Percentiles rank a stretch among this genome's conserved stretches.
Evolutionary conservation across 208 protist genomes (phyloP).

Genomic region (Vickermania spadyakhi): DNA sequence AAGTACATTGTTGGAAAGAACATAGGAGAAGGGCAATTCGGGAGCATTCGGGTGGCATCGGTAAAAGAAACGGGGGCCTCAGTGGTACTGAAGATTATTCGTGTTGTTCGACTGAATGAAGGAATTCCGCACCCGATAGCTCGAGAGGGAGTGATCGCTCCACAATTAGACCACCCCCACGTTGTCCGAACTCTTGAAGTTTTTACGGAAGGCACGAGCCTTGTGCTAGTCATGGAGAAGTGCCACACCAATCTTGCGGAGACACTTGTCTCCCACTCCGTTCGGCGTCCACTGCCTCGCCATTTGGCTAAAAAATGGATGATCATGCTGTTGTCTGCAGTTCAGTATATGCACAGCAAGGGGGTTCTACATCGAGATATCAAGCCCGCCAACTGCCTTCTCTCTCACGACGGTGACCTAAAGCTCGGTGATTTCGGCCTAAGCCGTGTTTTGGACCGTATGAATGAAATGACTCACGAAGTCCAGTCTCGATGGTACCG

Average conservation of each 20-base stretch:
- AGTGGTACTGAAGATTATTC: conserved; percentile 72
- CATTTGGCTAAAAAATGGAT: conserved; percentile 18
- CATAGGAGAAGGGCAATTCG: conserved; percentile 78
- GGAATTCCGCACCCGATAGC: conserved; percentile 78
- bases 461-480: conserved; percentile 73
- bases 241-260: conserved; percentile 47
- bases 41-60: conserved; percentile 40
- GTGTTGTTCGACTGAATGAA: conserved; percentile 30
- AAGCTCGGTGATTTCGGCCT: conserved; percentile 59
- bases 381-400: conserved; percentile 83
- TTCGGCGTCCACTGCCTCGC: conserved; percentile 17
- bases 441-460: conserved; percentile 18
- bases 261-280: conserved; percentile 22
- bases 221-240: conserved; percentile 76
- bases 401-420: conserved; percentile 20
- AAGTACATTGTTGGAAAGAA: conserved; percentile 34
- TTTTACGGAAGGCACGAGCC: conserved; percentile 32
- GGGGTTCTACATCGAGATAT: conserved; percentile 83
- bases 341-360: conserved; percentile 47
- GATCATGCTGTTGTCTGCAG: conserved; percentile 49
- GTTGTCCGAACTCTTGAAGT: conserved; percentile 63
- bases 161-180: conserved; percentile 34
- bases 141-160: conserved; percentile 54
- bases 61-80: conserved; percentile 35
- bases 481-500: conserved; percentile 84